These are phyloP conservation scores for Xylariaceae sp. DNA, from an alignment of 2,329 filamentous ascomycete species.

Conservation along the genomic window DNA sequence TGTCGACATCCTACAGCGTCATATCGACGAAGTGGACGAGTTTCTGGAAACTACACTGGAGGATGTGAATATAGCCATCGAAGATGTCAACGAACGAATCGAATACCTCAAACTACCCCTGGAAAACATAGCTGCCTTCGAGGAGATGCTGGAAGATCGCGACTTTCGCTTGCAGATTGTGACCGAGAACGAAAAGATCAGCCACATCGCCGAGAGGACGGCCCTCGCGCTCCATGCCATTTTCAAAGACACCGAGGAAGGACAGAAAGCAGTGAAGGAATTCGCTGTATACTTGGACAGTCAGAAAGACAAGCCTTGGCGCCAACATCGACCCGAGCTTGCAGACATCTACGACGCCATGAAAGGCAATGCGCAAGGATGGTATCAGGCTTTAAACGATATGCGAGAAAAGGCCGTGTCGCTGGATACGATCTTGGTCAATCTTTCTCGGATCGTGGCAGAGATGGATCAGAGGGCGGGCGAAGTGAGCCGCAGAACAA, in stretches of 20 bases:
- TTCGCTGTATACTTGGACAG: constrained; percentile 69
- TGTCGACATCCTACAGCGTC: constrained; percentile 78
- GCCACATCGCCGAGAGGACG: constrained; percentile 80
- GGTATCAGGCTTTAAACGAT: constrained; percentile 73
- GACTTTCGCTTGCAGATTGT: constrained; percentile 77
- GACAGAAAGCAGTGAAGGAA: constrained; percentile 67
- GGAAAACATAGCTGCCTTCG: constrained; percentile 75
- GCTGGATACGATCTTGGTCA: constrained; percentile 63
- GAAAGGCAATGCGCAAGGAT: constrained; percentile 87
- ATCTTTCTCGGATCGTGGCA: constrained; percentile 69
- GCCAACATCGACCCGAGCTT: constrained; percentile 56
- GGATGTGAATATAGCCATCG: constrained; percentile 71
- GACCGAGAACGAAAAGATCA: constrained; percentile 83
- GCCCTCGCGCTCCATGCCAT: constrained; percentile 69
- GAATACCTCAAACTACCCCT: constrained; percentile 77
- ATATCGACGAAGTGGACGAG: constrained; percentile 90
- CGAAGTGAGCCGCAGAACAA: constrained; percentile 71
- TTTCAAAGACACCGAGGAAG: constrained; percentile 72
- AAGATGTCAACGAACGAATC: constrained; percentile 75
- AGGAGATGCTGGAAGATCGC: constrained; percentile 80
- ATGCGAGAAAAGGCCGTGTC: constrained; percentile 67
- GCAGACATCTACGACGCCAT: constrained; percentile 79
- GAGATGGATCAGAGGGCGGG: constrained; percentile 85
- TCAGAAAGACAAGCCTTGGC: constrained; percentile 56
- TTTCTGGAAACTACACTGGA: constrained; percentile 83